A percentile compares a stretch with the other conserved stretches of the same genome.
Conservation (phyloP, 768 basidiomycete genomes). For the Lanmaoa rubissima region DNA sequence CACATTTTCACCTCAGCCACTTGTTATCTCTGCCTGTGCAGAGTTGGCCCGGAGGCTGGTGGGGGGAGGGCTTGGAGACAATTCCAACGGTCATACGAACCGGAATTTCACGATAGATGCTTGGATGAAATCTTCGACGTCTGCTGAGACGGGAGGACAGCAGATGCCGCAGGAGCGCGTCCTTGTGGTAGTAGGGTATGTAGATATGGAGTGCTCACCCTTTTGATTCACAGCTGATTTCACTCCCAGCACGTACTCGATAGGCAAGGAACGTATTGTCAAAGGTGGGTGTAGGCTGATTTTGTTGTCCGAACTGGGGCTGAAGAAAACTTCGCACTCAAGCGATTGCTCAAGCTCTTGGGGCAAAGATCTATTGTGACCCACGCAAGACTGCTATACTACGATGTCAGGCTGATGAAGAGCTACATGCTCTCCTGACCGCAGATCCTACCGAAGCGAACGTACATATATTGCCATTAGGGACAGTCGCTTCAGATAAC, state of each 20-base stretch:
- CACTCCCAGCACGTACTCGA: constrained; percentile 81
- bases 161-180: constrained; percentile 39
- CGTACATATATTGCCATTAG: constrained; percentile 85
- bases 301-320: not conserved
- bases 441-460: constrained; percentile 69
- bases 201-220: constrained; percentile 10
- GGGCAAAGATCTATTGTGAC: constrained; percentile 88
- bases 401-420: constrained; percentile 80
- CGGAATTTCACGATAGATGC: constrained; percentile 43
- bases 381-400: constrained; percentile 78
- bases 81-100: constrained; percentile 22
- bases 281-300: constrained; percentile 57
- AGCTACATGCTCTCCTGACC: constrained; percentile 76
- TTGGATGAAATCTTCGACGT: constrained; percentile 44
- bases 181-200: constrained; percentile 72
- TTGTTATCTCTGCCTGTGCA: constrained; percentile 91
- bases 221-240: not conserved
- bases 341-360: constrained; percentile 84
- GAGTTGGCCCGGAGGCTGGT: constrained; percentile 67
- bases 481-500: constrained; percentile 69
- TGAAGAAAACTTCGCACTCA: not conserved
- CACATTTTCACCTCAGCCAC: constrained; percentile 92
- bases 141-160: constrained; percentile 30
- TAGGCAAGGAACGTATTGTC: constrained; percentile 96
- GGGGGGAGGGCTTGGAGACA: constrained; percentile 36